Percentiles rank a stretch among this genome's conserved stretches.
These are phyloP conservation scores for Penicillium sp. DNA, from an alignment of 2,329 filamentous ascomycete species.

Conservation along the genomic window DNA sequence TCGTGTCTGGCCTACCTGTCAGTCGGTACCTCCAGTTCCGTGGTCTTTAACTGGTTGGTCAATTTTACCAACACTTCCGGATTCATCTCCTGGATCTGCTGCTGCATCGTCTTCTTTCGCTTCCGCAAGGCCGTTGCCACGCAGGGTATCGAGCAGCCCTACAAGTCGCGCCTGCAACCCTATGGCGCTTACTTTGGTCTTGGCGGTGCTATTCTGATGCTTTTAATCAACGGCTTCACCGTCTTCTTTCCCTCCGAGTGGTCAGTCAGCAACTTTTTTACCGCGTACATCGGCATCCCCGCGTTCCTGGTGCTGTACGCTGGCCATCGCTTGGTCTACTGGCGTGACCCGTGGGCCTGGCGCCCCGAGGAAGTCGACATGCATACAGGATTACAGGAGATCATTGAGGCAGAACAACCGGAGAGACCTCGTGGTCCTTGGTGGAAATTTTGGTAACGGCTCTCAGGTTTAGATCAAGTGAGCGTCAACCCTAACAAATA, in stretches of 20 bases:
- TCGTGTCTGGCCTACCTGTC: slow-evolving; percentile 64
- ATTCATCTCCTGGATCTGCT: slow-evolving; percentile 65
- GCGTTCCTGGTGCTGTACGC: slow-evolving; percentile 53
- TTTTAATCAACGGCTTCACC: slow-evolving; percentile 68
- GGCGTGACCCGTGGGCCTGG: slow-evolving; percentile 49
- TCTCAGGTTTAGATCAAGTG: no score
- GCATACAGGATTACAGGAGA: slow-evolving; percentile 48
- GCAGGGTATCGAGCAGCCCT: slow-evolving; percentile 49
- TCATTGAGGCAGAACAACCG: slow-evolving; percentile 42
- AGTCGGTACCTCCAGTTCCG: slow-evolving; percentile 51
- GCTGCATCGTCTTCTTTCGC: slow-evolving; percentile 54
- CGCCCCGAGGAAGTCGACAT: slow-evolving; percentile 48
- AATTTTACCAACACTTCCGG: slow-evolving; percentile 65
- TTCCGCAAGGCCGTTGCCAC: slow-evolving; percentile 48
- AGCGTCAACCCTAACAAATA: no score
- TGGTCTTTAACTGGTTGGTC: slow-evolving; percentile 67
- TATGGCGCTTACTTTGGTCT: slow-evolving; percentile 60
- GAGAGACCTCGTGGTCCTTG: slow-evolving; percentile 27
- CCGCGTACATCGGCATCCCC: slow-evolving; percentile 60
- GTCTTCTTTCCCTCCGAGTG: slow-evolving; percentile 64
- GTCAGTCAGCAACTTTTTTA: slow-evolving; percentile 58
- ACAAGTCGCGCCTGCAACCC: slow-evolving; percentile 52
- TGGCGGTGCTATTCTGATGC: slow-evolving; percentile 51
- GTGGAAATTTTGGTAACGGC: slow-evolving; percentile 24
- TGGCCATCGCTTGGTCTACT: slow-evolving; percentile 44